phyloP scores from a whole-genome alignment of 2,329 filamentous ascomycete species.

The Trichoderma afroharzianum region DNA sequence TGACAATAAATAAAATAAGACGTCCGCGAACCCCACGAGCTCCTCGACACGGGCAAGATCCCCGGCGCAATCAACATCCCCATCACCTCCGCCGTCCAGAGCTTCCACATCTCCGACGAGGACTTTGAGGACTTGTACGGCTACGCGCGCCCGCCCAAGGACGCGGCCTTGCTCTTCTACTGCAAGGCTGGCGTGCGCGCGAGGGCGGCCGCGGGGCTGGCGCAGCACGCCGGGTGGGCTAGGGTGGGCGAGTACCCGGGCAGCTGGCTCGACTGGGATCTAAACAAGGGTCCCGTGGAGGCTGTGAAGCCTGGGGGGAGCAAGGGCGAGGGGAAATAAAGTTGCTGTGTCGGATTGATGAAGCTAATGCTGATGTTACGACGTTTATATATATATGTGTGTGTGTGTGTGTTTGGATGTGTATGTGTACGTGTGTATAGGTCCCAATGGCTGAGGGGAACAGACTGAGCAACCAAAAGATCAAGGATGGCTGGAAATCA shows the following conservation, averaged over 20 bases:
- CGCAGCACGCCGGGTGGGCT: slow-evolving; percentile 70
- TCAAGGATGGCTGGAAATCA: background rate
- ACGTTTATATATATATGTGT: background rate
- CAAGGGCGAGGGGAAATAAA: background rate
- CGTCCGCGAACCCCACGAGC: slow-evolving; percentile 69
- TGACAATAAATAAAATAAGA: too few species aligned
- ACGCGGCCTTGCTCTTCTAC: slow-evolving; percentile 72
- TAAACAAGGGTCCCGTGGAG: slow-evolving; percentile 59
- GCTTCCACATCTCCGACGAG: slow-evolving; percentile 68
- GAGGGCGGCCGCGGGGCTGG: slow-evolving; percentile 70
- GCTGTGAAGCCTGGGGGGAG: slow-evolving; percentile 21
- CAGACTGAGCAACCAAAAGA: background rate
- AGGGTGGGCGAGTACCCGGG: slow-evolving; percentile 69
- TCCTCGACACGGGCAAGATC: slow-evolving; percentile 64
- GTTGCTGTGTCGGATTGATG: background rate
- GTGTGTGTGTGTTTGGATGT: background rate
- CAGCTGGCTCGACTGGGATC: slow-evolving; percentile 80
- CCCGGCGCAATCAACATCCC: slow-evolving; percentile 82
- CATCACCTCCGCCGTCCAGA: slow-evolving; percentile 71
- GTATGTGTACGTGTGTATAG: background rate
- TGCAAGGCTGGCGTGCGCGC: slow-evolving; percentile 90
- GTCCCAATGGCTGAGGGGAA: background rate
- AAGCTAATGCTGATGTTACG: background rate
- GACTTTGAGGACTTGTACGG: slow-evolving; percentile 84
- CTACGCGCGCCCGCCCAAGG: slow-evolving; percentile 60